A percentile compares a stretch with the other conserved stretches of the same genome.
Evolutionary conservation across 768 basidiomycete species (phyloP).

Genomic region (Leccinum uliginosum): DNA sequence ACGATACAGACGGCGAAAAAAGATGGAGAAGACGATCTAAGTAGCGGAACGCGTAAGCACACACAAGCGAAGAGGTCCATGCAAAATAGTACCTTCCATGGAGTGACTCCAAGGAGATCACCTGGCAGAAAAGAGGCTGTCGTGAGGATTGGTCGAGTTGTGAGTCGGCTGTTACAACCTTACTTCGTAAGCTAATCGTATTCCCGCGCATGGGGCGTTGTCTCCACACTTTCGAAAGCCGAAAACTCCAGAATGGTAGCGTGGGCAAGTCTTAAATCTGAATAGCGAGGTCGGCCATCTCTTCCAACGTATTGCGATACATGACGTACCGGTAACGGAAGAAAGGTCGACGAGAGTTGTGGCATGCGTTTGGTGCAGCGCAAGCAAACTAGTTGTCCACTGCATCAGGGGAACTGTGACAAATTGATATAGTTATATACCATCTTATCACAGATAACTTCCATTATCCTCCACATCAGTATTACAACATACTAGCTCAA

Average conservation of each 20-base stretch:
- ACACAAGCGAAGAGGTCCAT: not conserved
- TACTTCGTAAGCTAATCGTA: constrained; percentile 44
- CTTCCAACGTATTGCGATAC: constrained; percentile 83
- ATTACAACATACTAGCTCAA: not conserved
- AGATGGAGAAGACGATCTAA: constrained; percentile 88
- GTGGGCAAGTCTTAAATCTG: constrained; percentile 82
- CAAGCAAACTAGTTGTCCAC: no score
- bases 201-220: constrained; percentile 46
- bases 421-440: not conserved
- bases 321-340: constrained; percentile 69
- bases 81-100: constrained; percentile 64
- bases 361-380: constrained; percentile 78
- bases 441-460: not conserved
- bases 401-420: constrained; percentile 29
- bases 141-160: constrained; percentile 50
- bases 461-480: not conserved
- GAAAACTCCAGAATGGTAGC: constrained; percentile 40
- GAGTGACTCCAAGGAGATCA: constrained; percentile 83
- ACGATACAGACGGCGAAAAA: constrained; percentile 91
- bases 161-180: constrained; percentile 43
- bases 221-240: constrained; percentile 39
- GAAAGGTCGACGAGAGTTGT: constrained; percentile 78
- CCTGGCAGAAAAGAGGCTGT: constrained; percentile 83
- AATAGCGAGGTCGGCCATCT: constrained; percentile 90
- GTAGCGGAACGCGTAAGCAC: constrained; percentile 13